Conservation (phyloP, 345 rosid species). For the Bruguiera parviflora region DNA sequence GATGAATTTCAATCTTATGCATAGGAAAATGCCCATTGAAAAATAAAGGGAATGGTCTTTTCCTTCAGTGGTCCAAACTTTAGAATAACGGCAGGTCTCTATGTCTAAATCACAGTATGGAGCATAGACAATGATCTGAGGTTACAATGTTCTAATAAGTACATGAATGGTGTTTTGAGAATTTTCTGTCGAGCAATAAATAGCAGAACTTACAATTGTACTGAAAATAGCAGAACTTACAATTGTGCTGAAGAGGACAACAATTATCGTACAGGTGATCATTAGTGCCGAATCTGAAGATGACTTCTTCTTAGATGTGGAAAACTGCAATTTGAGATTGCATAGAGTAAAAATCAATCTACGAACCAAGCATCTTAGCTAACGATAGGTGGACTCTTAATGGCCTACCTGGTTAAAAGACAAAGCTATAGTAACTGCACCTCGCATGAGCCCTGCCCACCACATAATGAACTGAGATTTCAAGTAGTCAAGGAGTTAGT, state of each 20-base stretch:
- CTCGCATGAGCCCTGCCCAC: conserved; percentile 87
- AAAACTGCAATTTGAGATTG: conserved; percentile 42
- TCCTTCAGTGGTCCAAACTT: too few relatives aligned
- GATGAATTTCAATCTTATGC: too few relatives aligned
- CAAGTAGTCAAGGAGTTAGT: conserved; percentile 8
- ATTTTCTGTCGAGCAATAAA: background rate
- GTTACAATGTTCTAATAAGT: too few relatives aligned
- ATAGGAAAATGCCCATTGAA: too few relatives aligned
- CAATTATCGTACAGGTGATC: conserved; percentile 58
- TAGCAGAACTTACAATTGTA: conserved; percentile 42
- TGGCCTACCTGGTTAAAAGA: conserved; percentile 47
- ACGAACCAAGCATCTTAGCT: background rate
- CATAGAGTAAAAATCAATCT: conserved; percentile 1
- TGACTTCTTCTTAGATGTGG: background rate
- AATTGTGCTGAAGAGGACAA: conserved; percentile 63
- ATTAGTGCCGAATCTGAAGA: conserved; percentile 38
- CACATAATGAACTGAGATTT: conserved; percentile 58
- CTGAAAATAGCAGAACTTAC: conserved; percentile 51
- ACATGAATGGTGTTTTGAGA: too few relatives aligned
- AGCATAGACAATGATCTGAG: too few relatives aligned
- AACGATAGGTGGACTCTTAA: background rate
- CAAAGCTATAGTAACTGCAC: conserved; percentile 69
- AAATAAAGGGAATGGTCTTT: too few relatives aligned
- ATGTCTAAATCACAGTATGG: too few relatives aligned
- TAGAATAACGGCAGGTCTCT: too few relatives aligned